Base-by-base conservation (phyloP, 129 eudicot species). In the Artemisia argyi region DNA sequence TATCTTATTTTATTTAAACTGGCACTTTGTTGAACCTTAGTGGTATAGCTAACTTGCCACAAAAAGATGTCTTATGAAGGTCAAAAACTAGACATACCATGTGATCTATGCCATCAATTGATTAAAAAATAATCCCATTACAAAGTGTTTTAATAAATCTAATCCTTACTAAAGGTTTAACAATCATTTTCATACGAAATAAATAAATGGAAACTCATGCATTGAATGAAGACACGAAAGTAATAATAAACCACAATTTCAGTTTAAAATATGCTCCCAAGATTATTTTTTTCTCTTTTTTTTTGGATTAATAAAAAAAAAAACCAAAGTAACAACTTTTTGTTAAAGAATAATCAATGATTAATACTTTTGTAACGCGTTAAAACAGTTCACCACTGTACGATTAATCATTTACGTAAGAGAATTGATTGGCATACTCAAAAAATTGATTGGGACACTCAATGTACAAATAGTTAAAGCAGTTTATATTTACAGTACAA, bases 41-140 rank as follows among this genome's bases (percentile, higher is more conserved):
- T 71, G 82, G 62, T 47, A 46, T 71, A 78, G 66, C 77, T 67
- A 63, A 19, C 62, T 67, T 63, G 56, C 18, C 72, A 35, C 76
- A 24, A 39, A 49, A 69, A 44, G n/a, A 42, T 62, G 66, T 71
- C 72, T 53, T 71, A 69, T 70, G 42, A 71, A 78, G 67, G 82
- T 78, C 73, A 78, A 78, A 48, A 54, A 55, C 73, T 16, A 78
- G 73, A 78, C 82, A 78, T 78, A 73, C 77, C 82, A 78, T 78
- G 82, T 78, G 82, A 78, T 65, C 68, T 26, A 61, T 51, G 73
- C 77, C 82, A 64, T 78, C 60, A 64, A 73, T 55, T 54, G 59
- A 65, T 71, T 63, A 63, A 63, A 69, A 26, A 78, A 63, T 78
- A 78, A 70, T 58, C 73, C 52, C 68, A 71, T 63, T 46, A 62